A percentile compares a stretch with the other conserved stretches of the same genome.
These are phyloP conservation scores for Mariannaea sp. DNA, from an alignment of 2,329 filamentous ascomycete species.

Conservation along the genomic window DNA sequence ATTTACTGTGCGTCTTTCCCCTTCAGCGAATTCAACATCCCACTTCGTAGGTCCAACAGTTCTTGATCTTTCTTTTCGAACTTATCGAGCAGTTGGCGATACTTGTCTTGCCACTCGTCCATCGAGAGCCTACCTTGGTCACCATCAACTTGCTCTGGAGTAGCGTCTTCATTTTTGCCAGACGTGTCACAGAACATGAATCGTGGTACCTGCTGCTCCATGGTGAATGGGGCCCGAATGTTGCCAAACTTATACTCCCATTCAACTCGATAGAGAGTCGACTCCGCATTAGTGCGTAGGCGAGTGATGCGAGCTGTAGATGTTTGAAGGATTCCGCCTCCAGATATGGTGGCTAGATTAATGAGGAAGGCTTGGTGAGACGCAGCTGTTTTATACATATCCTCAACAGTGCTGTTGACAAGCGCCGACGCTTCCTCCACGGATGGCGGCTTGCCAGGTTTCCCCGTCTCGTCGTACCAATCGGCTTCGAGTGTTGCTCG, in stretches of 20 bases:
- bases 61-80: conserved; percentile 64
- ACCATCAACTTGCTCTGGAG: conserved; percentile 23
- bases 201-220: conserved; percentile 54
- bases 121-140: conserved; percentile 36
- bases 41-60: conserved; percentile 49
- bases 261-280: conserved; percentile 54
- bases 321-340: conserved; percentile 56
- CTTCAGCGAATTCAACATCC: conserved; percentile 47
- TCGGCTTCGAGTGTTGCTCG: conserved; percentile 54
- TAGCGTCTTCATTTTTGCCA: conserved; percentile 22
- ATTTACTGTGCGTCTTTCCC: conserved; percentile 23
- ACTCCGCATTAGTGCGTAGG: conserved; percentile 47
- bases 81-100: conserved; percentile 61
- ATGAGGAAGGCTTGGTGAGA: conserved; percentile 62
- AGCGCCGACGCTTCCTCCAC: conserved; percentile 61
- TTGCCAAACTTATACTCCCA: conserved; percentile 63
- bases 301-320: conserved; percentile 48
- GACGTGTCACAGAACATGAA: conserved; percentile 47
- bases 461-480: conserved; percentile 57
- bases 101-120: conserved; percentile 57
- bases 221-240: conserved; percentile 57
- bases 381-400: conserved; percentile 55
- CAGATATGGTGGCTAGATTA: conserved; percentile 62
- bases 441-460: conserved; percentile 48
- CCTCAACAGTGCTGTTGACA: conserved; percentile 58